Base-by-base conservation (phyloP, 1,284 basidiomycete species). In the Vanrija pseudolonga region DNA sequence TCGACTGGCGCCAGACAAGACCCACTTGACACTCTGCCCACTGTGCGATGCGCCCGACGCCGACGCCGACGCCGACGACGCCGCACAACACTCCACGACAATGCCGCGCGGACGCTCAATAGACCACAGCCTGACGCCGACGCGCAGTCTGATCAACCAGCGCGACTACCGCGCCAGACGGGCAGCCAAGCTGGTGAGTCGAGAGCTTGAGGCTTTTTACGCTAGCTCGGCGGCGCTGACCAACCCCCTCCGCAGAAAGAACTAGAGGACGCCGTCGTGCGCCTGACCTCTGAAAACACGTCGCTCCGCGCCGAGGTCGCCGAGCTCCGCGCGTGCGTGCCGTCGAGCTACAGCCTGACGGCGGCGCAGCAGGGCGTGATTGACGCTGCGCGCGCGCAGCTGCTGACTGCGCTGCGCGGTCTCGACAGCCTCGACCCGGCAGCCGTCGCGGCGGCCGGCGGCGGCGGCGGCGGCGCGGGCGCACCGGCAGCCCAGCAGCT, bases 71-170 rank as follows among this genome's bases (percentile, higher is more conserved):
- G n/a, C n/a, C n/a, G n/a, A n/a, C n/a, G n/a, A n/a, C n/a, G n/a
- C n/a, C n/a, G n/a, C n/a, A n/a, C n/a, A n/a, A n/a, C n/a, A n/a
- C n/a, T n/a, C n/a, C n/a, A n/a, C n/a, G n/a, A 43, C n/a, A 26
- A 85, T 85, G 77, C 75, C 72, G 2, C 88, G 88, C 42, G 89
- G 89, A 6, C 76, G 81, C 52, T 76, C 78, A n/a, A 60, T 57
- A 22, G 57, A 63, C 53, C 47, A 47, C 15, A 45, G 56, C 3
- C 55, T 63, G 1, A 57, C 56, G 0, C 52, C 47, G 11, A 59
- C 59, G 2, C 57, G 57, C 24, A 44, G 56, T 3, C 53, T 63
- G 26, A 56, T 59, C 12, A 52, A 54, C 11, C 59, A 61, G 49
- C 52, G 62, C 4, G 57, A 59, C 44, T 63, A 63, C 37, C 48